Evolutionary conservation across 1,284 basidiomycete genomes (phyloP).

Genomic region (Phaffia rhodozyma): DNA sequence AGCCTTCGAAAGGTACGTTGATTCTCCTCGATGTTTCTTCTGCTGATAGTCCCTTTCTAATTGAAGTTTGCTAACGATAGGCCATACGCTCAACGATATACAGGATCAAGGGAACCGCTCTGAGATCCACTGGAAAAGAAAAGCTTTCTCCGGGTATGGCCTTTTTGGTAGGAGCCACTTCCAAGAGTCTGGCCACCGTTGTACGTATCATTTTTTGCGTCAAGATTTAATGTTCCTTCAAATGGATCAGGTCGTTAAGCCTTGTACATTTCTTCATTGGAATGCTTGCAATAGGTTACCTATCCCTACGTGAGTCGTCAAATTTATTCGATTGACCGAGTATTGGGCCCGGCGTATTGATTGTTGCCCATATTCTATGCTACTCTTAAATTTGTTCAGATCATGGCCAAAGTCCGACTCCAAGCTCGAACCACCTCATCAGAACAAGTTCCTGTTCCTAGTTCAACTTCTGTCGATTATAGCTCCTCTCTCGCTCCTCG

Average conservation of each 20-base stretch:
- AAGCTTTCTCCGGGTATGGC: slow-evolving; percentile 68
- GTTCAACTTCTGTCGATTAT: slow-evolving; percentile 5
- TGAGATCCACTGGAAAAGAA: slow-evolving; percentile 45
- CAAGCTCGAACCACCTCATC: slow-evolving; percentile 49
- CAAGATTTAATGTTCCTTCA: too few relatives aligned
- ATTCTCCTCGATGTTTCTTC: not conserved
- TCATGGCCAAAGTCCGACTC: slow-evolving; percentile 94
- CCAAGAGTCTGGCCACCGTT: slow-evolving; percentile 90
- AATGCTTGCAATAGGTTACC: slow-evolving; percentile 48
- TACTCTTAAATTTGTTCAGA: slow-evolving; percentile 33
- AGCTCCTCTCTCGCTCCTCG: slow-evolving; percentile 8
- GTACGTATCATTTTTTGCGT: slow-evolving; percentile 47
- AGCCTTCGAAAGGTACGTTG: slow-evolving; percentile 59
- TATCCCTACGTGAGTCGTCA: slow-evolving; percentile 52
- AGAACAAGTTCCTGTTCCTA: not conserved
- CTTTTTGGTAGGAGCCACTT: slow-evolving; percentile 82
- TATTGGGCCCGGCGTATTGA: not conserved
- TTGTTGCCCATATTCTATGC: not conserved
- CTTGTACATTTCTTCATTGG: not conserved
- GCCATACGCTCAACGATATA: not conserved
- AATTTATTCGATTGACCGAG: not conserved
- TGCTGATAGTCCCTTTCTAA: not conserved
- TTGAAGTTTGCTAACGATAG: not conserved
- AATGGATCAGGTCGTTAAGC: too few relatives aligned
- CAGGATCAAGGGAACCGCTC: slow-evolving; percentile 34